Evolutionary conservation across 2,329 filamentous ascomycete genomes (phyloP).

Genomic region (Diplocarpon rosae): DNA sequence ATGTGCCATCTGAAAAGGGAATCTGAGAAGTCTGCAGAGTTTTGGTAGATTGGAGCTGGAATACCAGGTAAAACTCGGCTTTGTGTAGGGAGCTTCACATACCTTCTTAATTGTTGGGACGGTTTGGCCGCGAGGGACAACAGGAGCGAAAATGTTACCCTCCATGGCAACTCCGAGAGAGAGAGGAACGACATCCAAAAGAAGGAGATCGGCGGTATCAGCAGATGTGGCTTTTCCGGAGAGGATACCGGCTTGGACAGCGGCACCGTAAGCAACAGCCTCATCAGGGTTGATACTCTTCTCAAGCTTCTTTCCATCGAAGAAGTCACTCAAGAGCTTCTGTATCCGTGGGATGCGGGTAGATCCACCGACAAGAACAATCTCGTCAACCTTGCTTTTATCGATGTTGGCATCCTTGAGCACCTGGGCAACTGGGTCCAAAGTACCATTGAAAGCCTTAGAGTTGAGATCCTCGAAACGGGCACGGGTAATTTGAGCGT

Average conservation of each 20-base stretch:
- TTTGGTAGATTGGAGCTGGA: no score
- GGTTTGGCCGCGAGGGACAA: slow-evolving; percentile 70
- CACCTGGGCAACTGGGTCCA: slow-evolving; percentile 93
- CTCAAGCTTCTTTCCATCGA: slow-evolving; percentile 99
- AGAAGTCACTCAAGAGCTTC: slow-evolving; percentile 98
- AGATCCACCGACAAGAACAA: slow-evolving; percentile 96
- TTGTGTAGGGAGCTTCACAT: neutral
- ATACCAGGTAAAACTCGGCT: no score
- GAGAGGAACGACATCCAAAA: slow-evolving; percentile 91
- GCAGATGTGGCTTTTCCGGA: slow-evolving; percentile 95
- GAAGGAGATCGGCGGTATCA: slow-evolving; percentile 86
- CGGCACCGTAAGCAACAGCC: slow-evolving; percentile 96
- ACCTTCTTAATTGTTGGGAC: slow-evolving; percentile 67
- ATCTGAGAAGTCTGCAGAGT: no score
- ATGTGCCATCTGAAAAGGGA: no score
- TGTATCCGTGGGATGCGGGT: slow-evolving; percentile 98
- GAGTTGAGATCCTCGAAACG: slow-evolving; percentile 98
- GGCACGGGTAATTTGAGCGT: slow-evolving; percentile 92
- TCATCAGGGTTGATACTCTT: slow-evolving; percentile 99
- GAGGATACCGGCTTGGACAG: slow-evolving; percentile 96
- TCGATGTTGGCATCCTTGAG: slow-evolving; percentile 83
- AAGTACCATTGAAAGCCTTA: slow-evolving; percentile 86
- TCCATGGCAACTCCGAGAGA: slow-evolving; percentile 99
- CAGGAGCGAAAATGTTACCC: slow-evolving; percentile 95
- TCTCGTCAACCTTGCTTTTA: slow-evolving; percentile 92